A percentile compares a stretch with the other conserved stretches of the same genome.
phyloP scores from a whole-genome alignment of 371 early-diverging fungal genomes.

The Basidiobolus meristosporus region DNA sequence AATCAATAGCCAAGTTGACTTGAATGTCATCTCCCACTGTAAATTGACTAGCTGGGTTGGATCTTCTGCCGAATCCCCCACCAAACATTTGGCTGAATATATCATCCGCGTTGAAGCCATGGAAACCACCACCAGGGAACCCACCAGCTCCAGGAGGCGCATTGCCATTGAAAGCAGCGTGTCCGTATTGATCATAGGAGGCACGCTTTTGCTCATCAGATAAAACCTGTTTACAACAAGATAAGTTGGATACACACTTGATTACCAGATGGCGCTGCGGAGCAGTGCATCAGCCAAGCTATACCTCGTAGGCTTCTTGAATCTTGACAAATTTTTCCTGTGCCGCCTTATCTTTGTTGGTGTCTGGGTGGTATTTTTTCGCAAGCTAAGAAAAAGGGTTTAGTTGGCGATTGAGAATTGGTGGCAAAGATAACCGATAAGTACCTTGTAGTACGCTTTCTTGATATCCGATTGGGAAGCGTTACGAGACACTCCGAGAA shows the following conservation, averaged over 20 bases:
- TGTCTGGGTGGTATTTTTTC: constrained; percentile 91
- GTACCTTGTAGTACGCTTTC: constrained; percentile 77
- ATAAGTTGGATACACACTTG: too few species aligned
- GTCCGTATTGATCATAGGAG: constrained; percentile 81
- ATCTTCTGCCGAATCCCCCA: constrained; percentile 27
- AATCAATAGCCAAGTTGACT: constrained; percentile 34
- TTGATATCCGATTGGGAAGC: constrained; percentile 80
- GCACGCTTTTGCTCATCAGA: constrained; percentile 79
- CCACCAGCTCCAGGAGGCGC: constrained; percentile 36
- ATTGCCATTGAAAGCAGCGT: constrained; percentile 28
- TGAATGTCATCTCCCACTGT: constrained; percentile 15
- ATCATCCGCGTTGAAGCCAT: constrained; percentile 37
- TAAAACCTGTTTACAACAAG: too few species aligned
- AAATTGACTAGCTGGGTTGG: constrained; percentile 6
- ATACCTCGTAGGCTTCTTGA: constrained; percentile 85
- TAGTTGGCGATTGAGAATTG: too few species aligned
- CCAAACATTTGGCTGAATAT: constrained; percentile 55
- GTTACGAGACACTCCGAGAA: constrained; percentile 56
- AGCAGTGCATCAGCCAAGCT: too few species aligned
- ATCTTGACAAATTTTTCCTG: constrained; percentile 91
- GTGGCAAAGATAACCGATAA: background rate
- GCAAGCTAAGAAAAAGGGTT: too few species aligned
- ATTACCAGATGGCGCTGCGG: background rate
- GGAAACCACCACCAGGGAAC: constrained; percentile 16
- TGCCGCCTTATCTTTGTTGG: constrained; percentile 70